Evolutionary conservation across 768 basidiomycete genomes (phyloP).

Genomic region (Glaciozyma martinii): DNA sequence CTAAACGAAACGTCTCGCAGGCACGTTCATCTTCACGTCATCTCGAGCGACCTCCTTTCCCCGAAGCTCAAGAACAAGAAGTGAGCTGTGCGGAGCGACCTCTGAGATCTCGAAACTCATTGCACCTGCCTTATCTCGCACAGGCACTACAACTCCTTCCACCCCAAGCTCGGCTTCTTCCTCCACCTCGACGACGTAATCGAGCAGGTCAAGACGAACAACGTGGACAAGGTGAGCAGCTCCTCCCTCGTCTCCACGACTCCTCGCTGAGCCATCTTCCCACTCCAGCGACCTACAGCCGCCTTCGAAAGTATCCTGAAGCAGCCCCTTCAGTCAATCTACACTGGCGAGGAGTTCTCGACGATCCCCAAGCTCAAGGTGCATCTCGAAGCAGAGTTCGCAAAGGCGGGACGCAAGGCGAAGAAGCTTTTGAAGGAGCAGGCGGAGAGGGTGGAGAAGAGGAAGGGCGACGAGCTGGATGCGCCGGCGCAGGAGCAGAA

Average conservation of each 20-base stretch:
- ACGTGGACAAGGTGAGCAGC: neutral
- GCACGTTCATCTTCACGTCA: conserved; percentile 37
- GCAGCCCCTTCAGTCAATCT: conserved; percentile 34
- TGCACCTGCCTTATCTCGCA: neutral
- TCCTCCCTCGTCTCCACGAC: too few relatives aligned
- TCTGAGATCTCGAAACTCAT: neutral
- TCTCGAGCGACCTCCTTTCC: conserved; percentile 39
- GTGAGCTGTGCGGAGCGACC: conserved; percentile 5
- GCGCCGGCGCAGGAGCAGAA: too few relatives aligned
- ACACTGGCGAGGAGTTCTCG: conserved; percentile 33
- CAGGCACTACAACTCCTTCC: conserved; percentile 39
- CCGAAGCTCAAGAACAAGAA: conserved; percentile 40
- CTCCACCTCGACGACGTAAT: conserved; percentile 36
- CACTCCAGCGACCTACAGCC: neutral
- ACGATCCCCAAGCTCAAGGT: conserved; percentile 38
- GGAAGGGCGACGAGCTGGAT: too few relatives aligned
- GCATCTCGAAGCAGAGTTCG: conserved; percentile 37
- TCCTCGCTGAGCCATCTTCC: too few relatives aligned
- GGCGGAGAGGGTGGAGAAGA: too few relatives aligned
- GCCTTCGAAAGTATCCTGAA: conserved; percentile 33
- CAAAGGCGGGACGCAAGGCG: neutral
- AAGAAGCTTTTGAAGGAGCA: neutral
- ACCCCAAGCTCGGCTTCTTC: conserved; percentile 40
- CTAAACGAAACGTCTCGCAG: neutral
- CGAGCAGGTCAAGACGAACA: conserved; percentile 10